Percentiles rank a stretch among this genome's conserved stretches.
phyloP scores from a whole-genome alignment of 2,329 filamentous ascomycete genomes.

The Venturia aucupariae region DNA sequence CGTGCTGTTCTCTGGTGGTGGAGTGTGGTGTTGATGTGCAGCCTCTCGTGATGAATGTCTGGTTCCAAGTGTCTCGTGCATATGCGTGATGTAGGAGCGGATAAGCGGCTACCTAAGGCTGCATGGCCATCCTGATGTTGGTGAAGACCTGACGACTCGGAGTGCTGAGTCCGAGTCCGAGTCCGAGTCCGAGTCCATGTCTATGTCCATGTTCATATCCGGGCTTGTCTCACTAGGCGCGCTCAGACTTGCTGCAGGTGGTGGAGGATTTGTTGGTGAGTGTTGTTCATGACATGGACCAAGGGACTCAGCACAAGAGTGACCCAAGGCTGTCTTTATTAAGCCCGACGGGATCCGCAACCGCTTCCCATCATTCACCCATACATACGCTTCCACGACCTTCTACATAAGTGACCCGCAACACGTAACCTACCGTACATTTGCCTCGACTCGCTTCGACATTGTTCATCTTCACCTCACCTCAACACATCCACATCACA shows the following conservation, averaged over 20 bases:
- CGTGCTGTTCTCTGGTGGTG: background rate
- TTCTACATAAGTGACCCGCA: background rate
- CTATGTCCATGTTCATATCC: no score
- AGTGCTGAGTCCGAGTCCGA: no score
- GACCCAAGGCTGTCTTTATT: background rate
- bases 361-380: background rate
- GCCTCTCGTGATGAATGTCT: background rate
- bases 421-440: background rate
- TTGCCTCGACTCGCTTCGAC: background rate
- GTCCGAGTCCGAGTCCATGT: no score
- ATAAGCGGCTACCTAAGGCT: background rate
- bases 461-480: background rate
- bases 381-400: background rate
- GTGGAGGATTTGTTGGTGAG: background rate
- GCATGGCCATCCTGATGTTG: background rate
- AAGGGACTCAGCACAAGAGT: background rate
- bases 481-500: background rate
- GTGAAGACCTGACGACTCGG: no score
- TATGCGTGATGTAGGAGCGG: background rate
- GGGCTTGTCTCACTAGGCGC: slow-evolving; percentile 4
- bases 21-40: background rate
- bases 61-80: slow-evolving; percentile 7
- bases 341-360: background rate
- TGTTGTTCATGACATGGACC: background rate
- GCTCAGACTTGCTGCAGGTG: background rate